A percentile compares a stretch with the other conserved stretches of the same genome.
Conservation (phyloP, 306 rosid genomes). For the Spatholobus suberectus region DNA sequence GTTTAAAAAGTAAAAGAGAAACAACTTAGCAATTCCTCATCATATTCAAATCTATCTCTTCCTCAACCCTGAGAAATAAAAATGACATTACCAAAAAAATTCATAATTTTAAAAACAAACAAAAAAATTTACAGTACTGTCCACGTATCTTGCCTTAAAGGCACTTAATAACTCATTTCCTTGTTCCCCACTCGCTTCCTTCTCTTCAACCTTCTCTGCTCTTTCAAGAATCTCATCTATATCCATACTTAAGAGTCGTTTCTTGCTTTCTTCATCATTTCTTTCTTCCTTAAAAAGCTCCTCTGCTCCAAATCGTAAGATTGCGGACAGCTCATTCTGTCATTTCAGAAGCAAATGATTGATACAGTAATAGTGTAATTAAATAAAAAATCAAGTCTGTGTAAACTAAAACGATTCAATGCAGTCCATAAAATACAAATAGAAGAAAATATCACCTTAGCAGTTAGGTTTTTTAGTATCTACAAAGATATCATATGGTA, state of each 20-base stretch:
- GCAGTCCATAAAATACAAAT: slow-evolving; percentile 14
- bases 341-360: slow-evolving; percentile 39
- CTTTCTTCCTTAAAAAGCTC: slow-evolving; percentile 98
- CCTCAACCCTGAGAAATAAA: slow-evolving; percentile 1
- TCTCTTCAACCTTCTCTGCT: slow-evolving; percentile 98
- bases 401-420: slow-evolving; percentile 10
- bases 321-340: slow-evolving; percentile 97
- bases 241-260: slow-evolving; percentile 86
- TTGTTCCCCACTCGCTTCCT: slow-evolving; percentile 73
- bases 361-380: not conserved
- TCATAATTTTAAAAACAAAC: slow-evolving; percentile 7
- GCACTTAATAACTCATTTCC: slow-evolving; percentile 88
- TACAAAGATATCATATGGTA: not conserved
- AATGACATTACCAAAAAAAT: not conserved
- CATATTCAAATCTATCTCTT: not conserved
- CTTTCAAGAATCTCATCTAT: slow-evolving; percentile 99
- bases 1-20: not conserved
- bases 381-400: not conserved
- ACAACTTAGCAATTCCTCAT: not conserved
- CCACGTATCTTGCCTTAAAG: slow-evolving; percentile 77
- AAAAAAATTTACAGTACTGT: slow-evolving; percentile 12
- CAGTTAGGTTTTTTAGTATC: slow-evolving; percentile 12
- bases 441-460: not conserved
- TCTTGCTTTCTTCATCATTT: slow-evolving; percentile 97
- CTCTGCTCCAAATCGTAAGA: slow-evolving; percentile 97